Evolutionary conservation across 2,329 filamentous ascomycete genomes (phyloP).

Genomic region (Talaromyces marneffei): DNA sequence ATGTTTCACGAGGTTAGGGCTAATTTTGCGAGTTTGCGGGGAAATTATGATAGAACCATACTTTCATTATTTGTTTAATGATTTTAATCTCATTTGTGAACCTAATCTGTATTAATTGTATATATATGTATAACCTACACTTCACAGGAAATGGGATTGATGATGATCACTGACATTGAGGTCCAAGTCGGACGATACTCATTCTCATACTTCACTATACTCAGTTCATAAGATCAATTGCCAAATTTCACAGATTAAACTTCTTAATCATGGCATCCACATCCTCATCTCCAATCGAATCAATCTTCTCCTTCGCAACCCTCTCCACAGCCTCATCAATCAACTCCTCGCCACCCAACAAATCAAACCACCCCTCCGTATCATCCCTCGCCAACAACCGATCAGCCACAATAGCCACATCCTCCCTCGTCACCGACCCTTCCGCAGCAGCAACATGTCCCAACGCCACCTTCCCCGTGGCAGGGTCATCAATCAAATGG

Average conservation of each 20-base stretch:
- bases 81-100: not conserved
- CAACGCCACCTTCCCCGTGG: slow-evolving; percentile 43
- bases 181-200: not conserved
- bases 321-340: slow-evolving; percentile 44
- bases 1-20: not conserved
- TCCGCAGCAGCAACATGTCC: slow-evolving; percentile 43
- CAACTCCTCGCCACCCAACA: slow-evolving; percentile 46
- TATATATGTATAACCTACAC: not conserved
- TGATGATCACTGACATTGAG: not conserved
- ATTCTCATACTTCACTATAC: no score
- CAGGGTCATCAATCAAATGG: slow-evolving; percentile 43
- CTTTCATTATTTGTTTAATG: not conserved
- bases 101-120: not conserved
- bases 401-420: slow-evolving; percentile 49
- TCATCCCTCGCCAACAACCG: slow-evolving; percentile 45
- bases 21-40: not conserved
- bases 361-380: slow-evolving; percentile 49
- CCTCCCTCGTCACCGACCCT: slow-evolving; percentile 44
- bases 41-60: not conserved
- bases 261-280: slow-evolving; percentile 39
- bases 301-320: slow-evolving; percentile 40
- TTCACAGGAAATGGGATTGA: not conserved
- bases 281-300: slow-evolving; percentile 49
- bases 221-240: no score
- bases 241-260: slow-evolving; percentile 22